Evolutionary conservation across 352 stramenopile genomes (phyloP).

Genomic region (Phytopythium helicoides): DNA sequence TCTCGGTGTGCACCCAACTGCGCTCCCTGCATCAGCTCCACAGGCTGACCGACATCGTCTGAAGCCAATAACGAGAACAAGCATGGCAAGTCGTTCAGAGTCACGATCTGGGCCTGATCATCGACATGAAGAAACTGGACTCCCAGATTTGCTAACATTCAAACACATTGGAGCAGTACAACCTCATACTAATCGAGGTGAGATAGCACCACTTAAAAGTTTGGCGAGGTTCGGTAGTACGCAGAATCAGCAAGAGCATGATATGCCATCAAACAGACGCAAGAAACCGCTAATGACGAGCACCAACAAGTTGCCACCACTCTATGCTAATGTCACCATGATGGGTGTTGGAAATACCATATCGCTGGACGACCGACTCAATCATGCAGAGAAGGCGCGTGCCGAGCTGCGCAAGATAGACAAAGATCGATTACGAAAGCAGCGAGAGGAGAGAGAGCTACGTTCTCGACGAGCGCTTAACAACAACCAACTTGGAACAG

Average conservation of each 20-base stretch:
- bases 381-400: slow-evolving; percentile 39
- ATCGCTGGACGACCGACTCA: slow-evolving; percentile 23
- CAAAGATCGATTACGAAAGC: slow-evolving; percentile 45
- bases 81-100: too few species aligned
- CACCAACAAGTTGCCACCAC: neutral
- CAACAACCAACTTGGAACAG: neutral
- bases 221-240: too few species aligned
- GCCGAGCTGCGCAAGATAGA: slow-evolving; percentile 35
- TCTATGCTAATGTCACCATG: neutral
- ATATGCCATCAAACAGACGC: neutral
- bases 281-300: neutral
- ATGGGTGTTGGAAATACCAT: slow-evolving; percentile 4
- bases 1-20: slow-evolving; percentile 12
- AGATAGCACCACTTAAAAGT: too few species aligned
- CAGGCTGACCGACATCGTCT: neutral
- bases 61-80: neutral
- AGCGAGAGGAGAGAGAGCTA: slow-evolving; percentile 36
- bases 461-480: slow-evolving; percentile 16
- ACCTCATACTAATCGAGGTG: too few species aligned
- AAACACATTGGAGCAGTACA: too few species aligned
- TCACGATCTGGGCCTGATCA: too few species aligned
- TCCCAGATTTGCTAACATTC: slow-evolving; percentile 2
- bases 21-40: neutral
- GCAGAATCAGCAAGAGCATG: neutral
- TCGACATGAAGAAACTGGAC: neutral